phyloP scores from a whole-genome alignment of 257 asterid genomes.

The Rhazya stricta region DNA sequence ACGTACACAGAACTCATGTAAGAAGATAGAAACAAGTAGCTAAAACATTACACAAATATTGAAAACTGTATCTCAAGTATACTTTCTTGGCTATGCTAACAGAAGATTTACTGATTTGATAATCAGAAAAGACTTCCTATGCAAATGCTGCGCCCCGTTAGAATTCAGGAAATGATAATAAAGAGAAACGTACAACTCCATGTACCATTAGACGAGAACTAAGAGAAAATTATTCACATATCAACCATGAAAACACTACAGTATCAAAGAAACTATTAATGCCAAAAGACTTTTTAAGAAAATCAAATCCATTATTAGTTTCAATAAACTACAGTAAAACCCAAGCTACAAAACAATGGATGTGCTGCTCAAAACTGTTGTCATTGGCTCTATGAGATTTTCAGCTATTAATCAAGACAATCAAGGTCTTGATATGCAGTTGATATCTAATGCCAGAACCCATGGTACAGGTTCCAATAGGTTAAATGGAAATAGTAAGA shows the following conservation, averaged over 20 bases:
- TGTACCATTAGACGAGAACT: not conserved
- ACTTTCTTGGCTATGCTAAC: not conserved
- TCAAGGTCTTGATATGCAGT: not conserved
- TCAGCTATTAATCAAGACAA: not conserved
- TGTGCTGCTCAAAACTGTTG: not conserved
- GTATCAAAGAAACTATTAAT: not conserved
- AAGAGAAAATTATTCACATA: not conserved
- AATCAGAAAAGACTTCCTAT: not conserved
- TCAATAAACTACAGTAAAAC: not conserved
- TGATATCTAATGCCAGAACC: not conserved
- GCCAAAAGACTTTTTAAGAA: not conserved
- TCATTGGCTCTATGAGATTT: not conserved
- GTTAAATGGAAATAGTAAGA: not conserved
- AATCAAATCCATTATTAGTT: not conserved
- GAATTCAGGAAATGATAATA: not conserved
- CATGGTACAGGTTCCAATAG: not conserved
- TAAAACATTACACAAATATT: not conserved
- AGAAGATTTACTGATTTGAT: not conserved
- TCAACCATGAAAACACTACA: not conserved
- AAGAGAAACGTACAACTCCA: not conserved
- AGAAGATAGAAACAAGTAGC: conserved; percentile 7
- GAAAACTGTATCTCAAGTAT: not conserved
- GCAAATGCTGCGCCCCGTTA: not conserved
- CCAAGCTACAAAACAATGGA: not conserved
- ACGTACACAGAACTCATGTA: not conserved